Conservation (phyloP, 495 filamentous ascomycete genomes). For the Extremus antarcticus region DNA sequence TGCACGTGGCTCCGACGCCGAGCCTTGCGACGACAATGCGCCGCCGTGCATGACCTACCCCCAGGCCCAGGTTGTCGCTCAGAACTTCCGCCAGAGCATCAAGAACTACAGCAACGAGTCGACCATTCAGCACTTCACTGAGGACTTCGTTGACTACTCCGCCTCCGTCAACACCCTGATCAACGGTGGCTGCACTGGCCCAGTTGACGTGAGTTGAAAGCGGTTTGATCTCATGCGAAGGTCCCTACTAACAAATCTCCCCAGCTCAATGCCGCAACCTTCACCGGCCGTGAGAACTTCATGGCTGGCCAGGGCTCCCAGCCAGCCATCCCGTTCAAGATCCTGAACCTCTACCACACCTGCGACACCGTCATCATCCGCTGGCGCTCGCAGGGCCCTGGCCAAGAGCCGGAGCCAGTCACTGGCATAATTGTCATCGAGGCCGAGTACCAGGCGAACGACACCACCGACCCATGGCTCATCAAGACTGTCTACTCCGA, state of each 20-base stretch:
- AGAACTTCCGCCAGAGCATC: slow-evolving; percentile 13
- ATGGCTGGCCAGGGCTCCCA: slow-evolving; percentile 10
- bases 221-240: neutral
- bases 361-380: slow-evolving; percentile 21
- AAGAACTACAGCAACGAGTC: slow-evolving; percentile 7
- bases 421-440: slow-evolving; percentile 20
- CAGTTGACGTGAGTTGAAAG: neutral
- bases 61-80: slow-evolving; percentile 9
- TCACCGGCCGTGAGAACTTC: slow-evolving; percentile 13
- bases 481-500: slow-evolving; percentile 12
- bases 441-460: slow-evolving; percentile 1
- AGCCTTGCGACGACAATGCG: neutral
- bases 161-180: slow-evolving; percentile 18
- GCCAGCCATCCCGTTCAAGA: slow-evolving; percentile 3
- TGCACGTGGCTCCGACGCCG: neutral
- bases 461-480: neutral
- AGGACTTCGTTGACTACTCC: slow-evolving; percentile 8
- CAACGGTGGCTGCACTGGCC: slow-evolving; percentile 13
- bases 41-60: slow-evolving; percentile 13
- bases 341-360: slow-evolving; percentile 14
- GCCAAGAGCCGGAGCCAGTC: slow-evolving; percentile 9
- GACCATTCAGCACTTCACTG: slow-evolving; percentile 6
- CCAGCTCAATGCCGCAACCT: slow-evolving; percentile 7
- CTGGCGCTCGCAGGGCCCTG: slow-evolving; percentile 9
- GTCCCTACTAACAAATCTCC: neutral